Evolutionary conservation across 148 eudicot species (phyloP), one percentile per base, ranked within the genome.

Genomic region (Fagopyrum esculentum): DNA sequence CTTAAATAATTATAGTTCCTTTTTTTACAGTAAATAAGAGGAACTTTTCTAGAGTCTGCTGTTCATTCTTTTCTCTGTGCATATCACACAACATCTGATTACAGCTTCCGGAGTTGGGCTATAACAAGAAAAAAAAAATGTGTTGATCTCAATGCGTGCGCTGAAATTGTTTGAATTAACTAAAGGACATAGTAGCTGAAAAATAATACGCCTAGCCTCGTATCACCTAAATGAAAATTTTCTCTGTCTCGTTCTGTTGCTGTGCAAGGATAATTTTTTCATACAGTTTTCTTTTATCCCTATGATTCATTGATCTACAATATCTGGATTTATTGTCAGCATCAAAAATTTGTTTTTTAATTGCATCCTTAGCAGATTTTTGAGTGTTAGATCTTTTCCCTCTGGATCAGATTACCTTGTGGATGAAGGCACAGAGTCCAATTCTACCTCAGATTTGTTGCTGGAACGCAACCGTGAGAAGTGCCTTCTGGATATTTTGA

Each of bases 381-480:
- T 40, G 71, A 66, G 71, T 35, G 40, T 66, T 11, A 1, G 8
- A 5, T 66, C 1, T 66, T 66, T 40, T 66, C 71, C 43, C 47
- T 66, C 9, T 80, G 74, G 71, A 78, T 71, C 89, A 96, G 99
- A 96, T 90, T 96, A 92, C 80, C 98, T 96, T 83, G 98, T 96
- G 81, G 99, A 96, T 82, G 99, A 96, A 84, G 97, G 98, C 73
- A 79, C 87, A n/a, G 99, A 96, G 78, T 77, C 88, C 78, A 96
- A 92, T 81, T 84, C 99, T 69, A 90, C 99, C 8, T 90, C 98
- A 70, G 98, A 96, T 87, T 81, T 92, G 74, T 82, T 96, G 72
- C 85, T 89, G 80, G 99, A 96, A 86, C 99, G 99, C 69, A 92
- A 91, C 79, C 97, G 97, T 51, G 97, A 96, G 82, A 90, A 90